phyloP scores from a whole-genome alignment of 495 filamentous ascomycete genomes.

The Cenococcum geophilum region DNA sequence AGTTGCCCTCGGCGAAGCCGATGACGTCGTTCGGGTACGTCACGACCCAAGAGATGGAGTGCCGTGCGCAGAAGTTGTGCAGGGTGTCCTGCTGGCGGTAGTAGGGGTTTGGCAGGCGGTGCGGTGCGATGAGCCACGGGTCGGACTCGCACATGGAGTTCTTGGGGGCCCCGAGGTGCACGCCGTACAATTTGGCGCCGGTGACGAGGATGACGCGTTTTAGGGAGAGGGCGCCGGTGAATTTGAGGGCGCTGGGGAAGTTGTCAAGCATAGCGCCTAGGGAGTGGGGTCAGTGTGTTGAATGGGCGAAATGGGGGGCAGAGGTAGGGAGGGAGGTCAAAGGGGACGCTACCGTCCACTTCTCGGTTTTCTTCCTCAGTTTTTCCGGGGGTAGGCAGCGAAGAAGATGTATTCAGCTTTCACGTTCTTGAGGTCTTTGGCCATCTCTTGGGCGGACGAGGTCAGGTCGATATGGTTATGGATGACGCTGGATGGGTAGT shows the following conservation, averaged over 20 bases:
- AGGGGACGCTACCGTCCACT: constrained; percentile 35
- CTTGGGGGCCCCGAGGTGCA: constrained; percentile 46
- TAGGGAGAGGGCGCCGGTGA: constrained; percentile 40
- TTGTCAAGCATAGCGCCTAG: constrained; percentile 44
- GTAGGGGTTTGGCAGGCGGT: constrained; percentile 33
- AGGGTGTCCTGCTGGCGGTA: constrained; percentile 31
- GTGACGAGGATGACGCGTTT: constrained; percentile 50
- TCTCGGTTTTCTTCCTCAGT: constrained; percentile 43
- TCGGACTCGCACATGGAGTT: constrained; percentile 47
- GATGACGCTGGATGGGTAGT: constrained; percentile 26
- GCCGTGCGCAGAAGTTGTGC: constrained; percentile 11
- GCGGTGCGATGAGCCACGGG: constrained; percentile 35
- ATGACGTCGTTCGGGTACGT: constrained; percentile 54
- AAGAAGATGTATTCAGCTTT: constrained; percentile 32
- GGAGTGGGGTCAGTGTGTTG: too few relatives aligned
- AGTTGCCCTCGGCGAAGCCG: constrained; percentile 46
- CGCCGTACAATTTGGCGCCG: constrained; percentile 53
- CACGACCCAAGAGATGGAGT: constrained; percentile 39
- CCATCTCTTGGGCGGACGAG: constrained; percentile 27
- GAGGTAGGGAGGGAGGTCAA: too few relatives aligned
- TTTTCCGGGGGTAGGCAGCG: constrained; percentile 33
- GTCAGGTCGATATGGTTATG: constrained; percentile 31
- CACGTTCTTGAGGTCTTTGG: constrained; percentile 23
- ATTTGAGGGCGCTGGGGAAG: constrained; percentile 47
- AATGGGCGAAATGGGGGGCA: too few relatives aligned